Percentiles rank a stretch among this genome's conserved stretches.
Evolutionary conservation across 257 asterid genomes (phyloP).

Genomic region (Thymus mandschuricus): DNA sequence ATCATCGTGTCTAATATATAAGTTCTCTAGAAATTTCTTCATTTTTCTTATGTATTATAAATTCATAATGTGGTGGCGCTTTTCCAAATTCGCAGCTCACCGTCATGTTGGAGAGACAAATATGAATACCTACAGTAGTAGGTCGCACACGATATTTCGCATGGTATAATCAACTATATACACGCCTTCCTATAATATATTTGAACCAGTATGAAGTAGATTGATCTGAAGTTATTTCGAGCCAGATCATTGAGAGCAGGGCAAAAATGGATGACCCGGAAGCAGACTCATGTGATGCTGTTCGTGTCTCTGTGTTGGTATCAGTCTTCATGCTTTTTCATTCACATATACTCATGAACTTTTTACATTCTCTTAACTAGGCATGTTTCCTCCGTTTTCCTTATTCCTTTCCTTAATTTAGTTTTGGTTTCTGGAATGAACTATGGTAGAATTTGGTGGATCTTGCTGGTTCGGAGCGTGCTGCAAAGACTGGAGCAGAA

Average conservation of each 20-base stretch:
- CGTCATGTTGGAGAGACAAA: conserved; percentile 99
- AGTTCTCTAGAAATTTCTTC: background rate
- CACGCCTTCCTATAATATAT: conserved; percentile 22
- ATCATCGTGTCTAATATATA: background rate
- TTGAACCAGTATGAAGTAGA: conserved; percentile 3
- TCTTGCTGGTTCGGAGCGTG: conserved; percentile 99
- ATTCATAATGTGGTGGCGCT: conserved; percentile 1
- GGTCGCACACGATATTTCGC: conserved; percentile 97
- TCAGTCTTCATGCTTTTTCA: conserved; percentile 29
- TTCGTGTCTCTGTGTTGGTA: conserved; percentile 99
- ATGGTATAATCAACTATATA: conserved; percentile 57
- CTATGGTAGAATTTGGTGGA: conserved; percentile 86
- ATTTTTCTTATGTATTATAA: conserved; percentile 14
- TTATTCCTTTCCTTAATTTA: conserved; percentile 19
- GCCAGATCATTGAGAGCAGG: conserved; percentile 92
- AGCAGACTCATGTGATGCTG: conserved; percentile 90
- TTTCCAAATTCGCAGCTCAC: conserved; percentile 61
- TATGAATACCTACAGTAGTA: conserved; percentile 92
- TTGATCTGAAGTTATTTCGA: conserved; percentile 33
- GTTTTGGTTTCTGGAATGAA: conserved; percentile 27
- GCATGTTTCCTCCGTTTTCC: background rate
- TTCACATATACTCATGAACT: background rate
- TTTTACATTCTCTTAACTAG: conserved; percentile 9
- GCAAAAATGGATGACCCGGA: conserved; percentile 66
- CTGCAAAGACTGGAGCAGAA: conserved; percentile 99